phyloP scores from a whole-genome alignment of 495 filamentous ascomycete species.

The Penicillium ucsense region DNA sequence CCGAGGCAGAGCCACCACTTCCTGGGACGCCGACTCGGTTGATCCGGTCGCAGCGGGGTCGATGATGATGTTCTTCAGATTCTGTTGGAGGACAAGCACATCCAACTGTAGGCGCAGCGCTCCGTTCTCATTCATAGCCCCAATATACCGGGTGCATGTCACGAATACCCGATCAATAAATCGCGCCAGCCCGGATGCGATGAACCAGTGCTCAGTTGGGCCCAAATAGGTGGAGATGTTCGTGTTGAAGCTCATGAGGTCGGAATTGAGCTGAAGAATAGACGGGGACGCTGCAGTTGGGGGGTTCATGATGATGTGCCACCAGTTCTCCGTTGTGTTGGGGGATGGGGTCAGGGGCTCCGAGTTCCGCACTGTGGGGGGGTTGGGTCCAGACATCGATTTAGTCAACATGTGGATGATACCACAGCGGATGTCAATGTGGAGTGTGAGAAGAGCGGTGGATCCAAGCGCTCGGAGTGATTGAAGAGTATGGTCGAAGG shows the following conservation, averaged over 20 bases:
- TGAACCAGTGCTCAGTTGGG: slow-evolving; percentile 49
- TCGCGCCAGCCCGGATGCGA: slow-evolving; percentile 60
- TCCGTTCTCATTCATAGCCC: slow-evolving; percentile 65
- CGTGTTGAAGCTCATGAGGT: slow-evolving; percentile 76
- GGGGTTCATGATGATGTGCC: slow-evolving; percentile 62
- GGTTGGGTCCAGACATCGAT: slow-evolving; percentile 39
- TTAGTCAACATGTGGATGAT: slow-evolving; percentile 55
- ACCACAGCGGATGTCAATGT: slow-evolving; percentile 77
- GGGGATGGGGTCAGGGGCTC: slow-evolving; percentile 40
- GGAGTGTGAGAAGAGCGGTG: slow-evolving; percentile 70
- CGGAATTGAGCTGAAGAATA: slow-evolving; percentile 67
- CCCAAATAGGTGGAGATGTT: slow-evolving; percentile 62
- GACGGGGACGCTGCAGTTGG: slow-evolving; percentile 70
- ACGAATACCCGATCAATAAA: slow-evolving; percentile 65
- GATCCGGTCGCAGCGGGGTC: slow-evolving; percentile 11
- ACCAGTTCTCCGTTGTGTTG: slow-evolving; percentile 48
- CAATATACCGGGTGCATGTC: slow-evolving; percentile 50
- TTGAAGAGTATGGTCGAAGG: slow-evolving; percentile 78
- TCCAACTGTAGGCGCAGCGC: slow-evolving; percentile 78
- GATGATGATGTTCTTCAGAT: slow-evolving; percentile 75
- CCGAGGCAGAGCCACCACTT: slow-evolving; percentile 56
- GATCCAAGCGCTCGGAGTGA: slow-evolving; percentile 69
- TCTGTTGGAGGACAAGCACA: slow-evolving; percentile 88
- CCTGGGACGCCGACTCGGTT: slow-evolving; percentile 9
- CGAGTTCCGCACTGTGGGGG: slow-evolving; percentile 22